Base-by-base conservation (phyloP, 2,329 filamentous ascomycete species). In the Pseudocercospora ulei region DNA sequence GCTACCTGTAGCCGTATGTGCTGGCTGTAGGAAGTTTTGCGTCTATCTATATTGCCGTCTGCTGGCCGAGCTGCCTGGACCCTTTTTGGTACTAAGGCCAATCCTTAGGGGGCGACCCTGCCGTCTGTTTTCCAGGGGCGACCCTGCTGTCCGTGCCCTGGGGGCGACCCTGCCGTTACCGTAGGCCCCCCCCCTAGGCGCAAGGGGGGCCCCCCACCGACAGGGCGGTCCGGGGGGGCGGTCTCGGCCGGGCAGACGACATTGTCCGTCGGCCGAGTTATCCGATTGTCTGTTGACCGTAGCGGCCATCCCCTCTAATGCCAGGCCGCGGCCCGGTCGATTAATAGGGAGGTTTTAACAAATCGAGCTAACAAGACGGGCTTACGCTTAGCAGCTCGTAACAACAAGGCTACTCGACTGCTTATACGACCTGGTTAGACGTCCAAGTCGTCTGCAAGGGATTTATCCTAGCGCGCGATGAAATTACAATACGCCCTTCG, bases 371-470 rank as follows among this genome's bases (percentile, higher is more conserved):
- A 40, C 30, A 17, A n/a, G n/a, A n/a, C 30, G 30, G 43, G 48
- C 46, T 51, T 54, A 50, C 48, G 47, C 46, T 52, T 37, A 54
- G 51, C 46, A 51, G 48, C 50, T 54, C 44, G 47, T 52, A 52
- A 48, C 48, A 49, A 50, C 40, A 50, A 50, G 40, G 41, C 46
- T 44, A 50, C 40, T 43, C 41, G 39, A n/a, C n/a, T n/a, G n/a
- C n/a, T n/a, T n/a, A n/a, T n/a, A n/a, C n/a, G n/a, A n/a, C n/a
- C n/a, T n/a, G n/a, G n/a, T n/a, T n/a, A n/a, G n/a, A n/a, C n/a
- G n/a, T n/a, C n/a, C n/a, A n/a, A n/a, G n/a, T n/a, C n/a, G n/a
- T n/a, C n/a, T n/a, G n/a, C n/a, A n/a, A n/a, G n/a, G n/a, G n/a
- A n/a, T n/a, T n/a, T n/a, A n/a, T n/a, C n/a, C n/a, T n/a, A n/a